Conservation (phyloP, 371 early-diverging fungal species). For the Mycotypha africana region DNA sequence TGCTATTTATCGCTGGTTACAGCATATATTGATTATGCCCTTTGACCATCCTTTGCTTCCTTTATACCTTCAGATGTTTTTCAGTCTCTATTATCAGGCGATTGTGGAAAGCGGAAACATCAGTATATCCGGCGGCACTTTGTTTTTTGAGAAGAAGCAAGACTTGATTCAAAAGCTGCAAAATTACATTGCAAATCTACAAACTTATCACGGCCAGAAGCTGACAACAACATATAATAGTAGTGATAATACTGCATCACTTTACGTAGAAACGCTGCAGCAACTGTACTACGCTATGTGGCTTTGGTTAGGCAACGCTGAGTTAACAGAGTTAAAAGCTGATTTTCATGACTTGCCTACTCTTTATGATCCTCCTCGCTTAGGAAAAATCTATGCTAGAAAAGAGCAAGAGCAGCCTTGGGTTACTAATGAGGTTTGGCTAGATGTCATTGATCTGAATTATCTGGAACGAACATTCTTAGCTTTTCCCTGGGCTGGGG, state of each 20-base stretch:
- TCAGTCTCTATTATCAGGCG: slow-evolving; percentile 46
- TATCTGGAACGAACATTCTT: slow-evolving; percentile 18
- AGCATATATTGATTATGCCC: slow-evolving; percentile 47
- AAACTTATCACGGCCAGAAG: slow-evolving; percentile 41
- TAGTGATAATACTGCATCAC: no score
- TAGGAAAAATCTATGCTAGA: slow-evolving; percentile 25
- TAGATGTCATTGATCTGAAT: slow-evolving; percentile 29
- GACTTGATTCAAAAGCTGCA: slow-evolving; percentile 41
- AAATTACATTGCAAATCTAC: slow-evolving; percentile 39
- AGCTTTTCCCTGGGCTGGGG: slow-evolving; percentile 28
- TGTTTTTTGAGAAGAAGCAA: slow-evolving; percentile 45
- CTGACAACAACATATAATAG: neutral
- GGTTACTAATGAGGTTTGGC: slow-evolving; percentile 33
- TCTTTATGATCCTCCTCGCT: slow-evolving; percentile 29
- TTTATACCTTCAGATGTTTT: slow-evolving; percentile 59
- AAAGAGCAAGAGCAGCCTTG: slow-evolving; percentile 17
- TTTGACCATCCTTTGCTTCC: slow-evolving; percentile 49
- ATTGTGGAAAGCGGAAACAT: slow-evolving; percentile 12
- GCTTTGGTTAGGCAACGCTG: slow-evolving; percentile 57
- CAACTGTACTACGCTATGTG: slow-evolving; percentile 54
- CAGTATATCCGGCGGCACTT: slow-evolving; percentile 37
- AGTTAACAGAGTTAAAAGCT: slow-evolving; percentile 24
- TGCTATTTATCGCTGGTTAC: slow-evolving; percentile 55
- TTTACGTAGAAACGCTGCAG: slow-evolving; percentile 34
- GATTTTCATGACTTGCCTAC: slow-evolving; percentile 33